These are phyloP conservation scores for Hypericum perforatum DNA, from an alignment of 345 rosid species.

Conservation along the genomic window DNA sequence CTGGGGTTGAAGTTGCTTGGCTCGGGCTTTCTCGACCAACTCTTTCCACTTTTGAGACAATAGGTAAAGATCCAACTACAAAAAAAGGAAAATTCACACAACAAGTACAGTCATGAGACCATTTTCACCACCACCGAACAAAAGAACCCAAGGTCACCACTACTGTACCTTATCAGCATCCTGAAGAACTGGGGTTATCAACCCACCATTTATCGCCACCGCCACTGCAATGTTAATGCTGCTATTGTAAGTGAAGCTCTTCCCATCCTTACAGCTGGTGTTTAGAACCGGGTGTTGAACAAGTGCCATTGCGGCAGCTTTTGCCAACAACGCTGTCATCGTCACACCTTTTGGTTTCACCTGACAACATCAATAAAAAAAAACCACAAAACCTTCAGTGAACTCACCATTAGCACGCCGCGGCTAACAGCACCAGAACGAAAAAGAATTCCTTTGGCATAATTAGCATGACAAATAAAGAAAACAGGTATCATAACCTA, in stretches of 20 bases:
- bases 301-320: slow-evolving; percentile 92
- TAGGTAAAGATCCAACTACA: slow-evolving; percentile 76
- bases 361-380: slow-evolving; percentile 21
- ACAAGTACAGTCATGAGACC: slow-evolving; percentile 4
- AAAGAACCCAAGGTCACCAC: background rate
- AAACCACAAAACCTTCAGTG: background rate
- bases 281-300: slow-evolving; percentile 90
- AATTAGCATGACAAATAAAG: too few species aligned
- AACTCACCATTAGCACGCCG: background rate
- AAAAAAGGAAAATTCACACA: slow-evolving; percentile 14
- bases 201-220: slow-evolving; percentile 84
- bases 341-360: slow-evolving; percentile 95
- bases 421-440: too few species aligned
- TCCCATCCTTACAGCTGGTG: slow-evolving; percentile 82
- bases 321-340: slow-evolving; percentile 87
- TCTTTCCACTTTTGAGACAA: slow-evolving; percentile 95
- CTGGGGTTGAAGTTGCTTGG: slow-evolving; percentile 86
- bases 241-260: slow-evolving; percentile 58
- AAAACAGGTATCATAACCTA: too few species aligned
- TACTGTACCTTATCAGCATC: slow-evolving; percentile 81
- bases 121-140: background rate
- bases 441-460: too few species aligned
- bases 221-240: slow-evolving; percentile 86
- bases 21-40: slow-evolving; percentile 77
- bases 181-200: slow-evolving; percentile 94